These are phyloP conservation scores for Trypanosoma platydactyli DNA, from an alignment of 208 protist genomes.

Conservation along the genomic window DNA sequence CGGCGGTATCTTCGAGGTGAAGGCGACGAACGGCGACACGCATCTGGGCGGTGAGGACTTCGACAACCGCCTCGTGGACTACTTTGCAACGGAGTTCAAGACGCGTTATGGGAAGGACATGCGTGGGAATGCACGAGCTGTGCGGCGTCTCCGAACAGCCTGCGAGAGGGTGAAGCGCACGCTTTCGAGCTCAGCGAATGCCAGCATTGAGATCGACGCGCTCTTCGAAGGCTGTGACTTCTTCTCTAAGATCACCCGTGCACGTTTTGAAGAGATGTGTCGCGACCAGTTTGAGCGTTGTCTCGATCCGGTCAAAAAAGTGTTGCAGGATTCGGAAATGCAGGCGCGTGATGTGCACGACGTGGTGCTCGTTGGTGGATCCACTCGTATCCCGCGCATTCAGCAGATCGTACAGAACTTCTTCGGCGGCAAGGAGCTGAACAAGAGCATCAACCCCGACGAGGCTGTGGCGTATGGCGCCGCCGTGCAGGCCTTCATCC, in stretches of 20 bases:
- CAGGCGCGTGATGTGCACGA: conserved; percentile 89
- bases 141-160: conserved; percentile 80
- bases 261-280: conserved; percentile 98
- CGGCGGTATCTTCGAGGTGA: conserved; percentile 99
- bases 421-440: conserved; percentile 94
- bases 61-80: conserved; percentile 97
- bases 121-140: conserved; percentile 65
- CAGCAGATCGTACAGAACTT: conserved; percentile 95
- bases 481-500: conserved; percentile 96
- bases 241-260: conserved; percentile 96
- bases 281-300: conserved; percentile 85
- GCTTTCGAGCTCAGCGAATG: conserved; percentile 92
- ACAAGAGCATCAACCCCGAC: conserved; percentile 93
- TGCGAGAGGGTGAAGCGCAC: conserved; percentile 97
- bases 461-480: conserved; percentile 94
- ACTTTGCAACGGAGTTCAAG: conserved; percentile 97
- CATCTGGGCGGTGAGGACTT: conserved; percentile 99
- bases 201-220: conserved; percentile 97
- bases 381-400: conserved; percentile 98
- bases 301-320: conserved; percentile 83
- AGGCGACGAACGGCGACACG: conserved; percentile 99
- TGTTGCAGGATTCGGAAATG: conserved; percentile 89
- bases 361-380: conserved; percentile 96
- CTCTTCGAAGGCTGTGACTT: conserved; percentile 98
- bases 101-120: conserved; percentile 75